Evolutionary conservation across 1,139 yeast genomes (phyloP), one percentile per base, ranked within the genome.

Genomic region (Scheffersomyces titani): DNA sequence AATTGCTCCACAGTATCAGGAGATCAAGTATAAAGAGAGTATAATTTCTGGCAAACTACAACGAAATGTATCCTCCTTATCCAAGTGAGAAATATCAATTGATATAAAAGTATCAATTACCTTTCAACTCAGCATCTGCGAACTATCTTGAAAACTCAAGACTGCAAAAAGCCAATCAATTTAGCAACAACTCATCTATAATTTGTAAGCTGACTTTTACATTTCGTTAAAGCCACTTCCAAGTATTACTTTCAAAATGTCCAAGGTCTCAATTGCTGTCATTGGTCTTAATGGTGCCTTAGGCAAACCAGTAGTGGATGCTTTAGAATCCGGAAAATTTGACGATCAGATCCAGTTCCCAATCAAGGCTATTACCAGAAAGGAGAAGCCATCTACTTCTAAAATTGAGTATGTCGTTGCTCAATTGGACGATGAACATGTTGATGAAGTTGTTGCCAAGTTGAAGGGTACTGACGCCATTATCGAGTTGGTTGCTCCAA

Each of bases 271-370:
- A 51, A 70, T 87, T 62, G 90, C 87, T 44, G 68, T 87, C 55
- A 66, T 83, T 58, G 90, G 90, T 49, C 65, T 79, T 52, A 74
- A 78, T 57, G 90, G 91, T 44, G 60, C 70, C 59, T 71, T 87
- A 51, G 89, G 88, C 45, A 65, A 71, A 56, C 82, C 84, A 51
- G 71, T 77, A 20, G 55, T 85, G 46, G 72, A 71, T 1, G 85
- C 86, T 4, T 70, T 85, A 52, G 64, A 77, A 11, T 73, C 82
- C 6, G 66, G 77, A n/a, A 60, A 70, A 19, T 84, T 85, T 64
- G 71, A 72, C 19, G 70, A 70, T 57, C 80, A 82, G 60, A 68
- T 81, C 59, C 60, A 74, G 9, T 72, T 75, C 51, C 90, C 90
- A 40, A 71, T 87, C 59, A 76, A 77, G 62, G 84, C 82, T 0